Evolutionary conservation across 257 asterid genomes (phyloP).

Genomic region (Jasminum sambac): DNA sequence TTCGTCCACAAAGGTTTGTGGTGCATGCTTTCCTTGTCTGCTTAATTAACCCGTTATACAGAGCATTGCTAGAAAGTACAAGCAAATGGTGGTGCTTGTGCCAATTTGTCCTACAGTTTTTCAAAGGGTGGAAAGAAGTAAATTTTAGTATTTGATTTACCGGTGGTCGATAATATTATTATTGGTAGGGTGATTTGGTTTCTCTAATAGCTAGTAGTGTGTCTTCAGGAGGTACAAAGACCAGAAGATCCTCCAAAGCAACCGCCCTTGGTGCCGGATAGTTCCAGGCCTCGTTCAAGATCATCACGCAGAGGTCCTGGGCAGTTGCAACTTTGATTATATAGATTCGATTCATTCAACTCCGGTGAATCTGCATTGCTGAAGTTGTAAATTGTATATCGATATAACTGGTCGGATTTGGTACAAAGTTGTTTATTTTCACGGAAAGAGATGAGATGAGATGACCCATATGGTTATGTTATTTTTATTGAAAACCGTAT

Average conservation of each 20-base stretch:
- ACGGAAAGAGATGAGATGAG: constrained; percentile 17
- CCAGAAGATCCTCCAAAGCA: constrained; percentile 56
- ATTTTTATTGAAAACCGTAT: constrained; percentile 61
- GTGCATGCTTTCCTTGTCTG: constrained; percentile 6
- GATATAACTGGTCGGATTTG: constrained; percentile 51
- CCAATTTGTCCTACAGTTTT: no score
- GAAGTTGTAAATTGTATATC: constrained; percentile 75
- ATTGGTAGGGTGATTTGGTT: no score
- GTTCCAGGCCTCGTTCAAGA: constrained; percentile 61
- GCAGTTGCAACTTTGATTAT: constrained; percentile 58
- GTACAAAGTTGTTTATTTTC: constrained; percentile 36
- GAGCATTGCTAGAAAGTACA: no score
- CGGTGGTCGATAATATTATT: no score
- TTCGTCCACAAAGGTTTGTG: constrained; percentile 61
- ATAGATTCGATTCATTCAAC: no score
- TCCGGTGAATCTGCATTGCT: constrained; percentile 25
- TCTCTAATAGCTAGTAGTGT: no score
- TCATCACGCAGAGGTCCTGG: constrained; percentile 70
- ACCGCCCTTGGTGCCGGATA: constrained; percentile 44
- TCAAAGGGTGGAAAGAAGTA: no score
- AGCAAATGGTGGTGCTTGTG: no score
- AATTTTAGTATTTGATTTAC: no score
- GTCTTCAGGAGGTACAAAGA: constrained; percentile 63
- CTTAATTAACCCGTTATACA: not conserved
- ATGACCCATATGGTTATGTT: constrained; percentile 65